Conservation (phyloP, 2,329 filamentous ascomycete species). For the Aureobasidium uvarum region DNA sequence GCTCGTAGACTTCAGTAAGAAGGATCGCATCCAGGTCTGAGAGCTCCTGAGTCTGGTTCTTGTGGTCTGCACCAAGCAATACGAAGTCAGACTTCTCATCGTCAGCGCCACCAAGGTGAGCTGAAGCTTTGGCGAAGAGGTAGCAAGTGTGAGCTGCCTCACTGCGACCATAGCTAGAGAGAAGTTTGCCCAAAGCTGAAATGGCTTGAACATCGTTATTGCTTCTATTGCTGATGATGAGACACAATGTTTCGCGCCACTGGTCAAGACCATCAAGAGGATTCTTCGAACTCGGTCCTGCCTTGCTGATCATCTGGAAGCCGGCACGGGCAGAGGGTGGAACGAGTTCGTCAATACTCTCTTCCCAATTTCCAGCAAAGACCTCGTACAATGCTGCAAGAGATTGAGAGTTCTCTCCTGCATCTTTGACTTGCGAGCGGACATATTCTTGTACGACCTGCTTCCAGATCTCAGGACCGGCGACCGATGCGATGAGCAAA, state of each 20-base stretch:
- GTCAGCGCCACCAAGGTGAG: slow-evolving; percentile 77
- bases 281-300: slow-evolving; percentile 63
- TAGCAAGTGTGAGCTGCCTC: slow-evolving; percentile 95
- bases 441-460: slow-evolving; percentile 95
- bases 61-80: slow-evolving; percentile 80
- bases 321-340: slow-evolving; percentile 89
- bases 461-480: slow-evolving; percentile 74
- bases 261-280: slow-evolving; percentile 82
- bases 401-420: slow-evolving; percentile 77
- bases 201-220: slow-evolving; percentile 74
- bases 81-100: slow-evolving; percentile 77
- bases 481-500: slow-evolving; percentile 81
- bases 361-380: slow-evolving; percentile 88
- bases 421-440: slow-evolving; percentile 84
- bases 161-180: slow-evolving; percentile 79
- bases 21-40: slow-evolving; percentile 83
- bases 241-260: slow-evolving; percentile 85
- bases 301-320: slow-evolving; percentile 83
- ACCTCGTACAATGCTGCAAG: slow-evolving; percentile 91
- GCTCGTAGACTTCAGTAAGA: slow-evolving; percentile 95
- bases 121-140: slow-evolving; percentile 71
- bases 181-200: slow-evolving; percentile 73
- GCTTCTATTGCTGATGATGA: slow-evolving; percentile 87
- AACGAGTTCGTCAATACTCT: slow-evolving; percentile 93
- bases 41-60: slow-evolving; percentile 66